These are phyloP conservation scores for Blepharisma undulans DNA, from an alignment of 169 alveolate genomes.

Conservation along the genomic window DNA sequence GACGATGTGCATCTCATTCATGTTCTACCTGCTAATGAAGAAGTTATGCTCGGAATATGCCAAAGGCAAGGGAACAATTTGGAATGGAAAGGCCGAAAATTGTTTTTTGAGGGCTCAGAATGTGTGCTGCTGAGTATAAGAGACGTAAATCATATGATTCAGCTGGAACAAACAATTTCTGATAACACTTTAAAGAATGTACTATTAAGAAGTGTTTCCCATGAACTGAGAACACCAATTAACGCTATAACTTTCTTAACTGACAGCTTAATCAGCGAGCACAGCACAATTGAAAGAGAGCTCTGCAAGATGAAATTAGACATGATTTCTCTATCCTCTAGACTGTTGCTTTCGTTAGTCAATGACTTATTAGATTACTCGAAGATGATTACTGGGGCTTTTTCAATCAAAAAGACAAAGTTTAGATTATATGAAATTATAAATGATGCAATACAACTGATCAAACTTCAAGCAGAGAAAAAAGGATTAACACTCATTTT, in stretches of 20 bases:
- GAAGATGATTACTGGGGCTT: not conserved
- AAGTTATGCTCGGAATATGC: not conserved
- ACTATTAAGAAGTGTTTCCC: slow-evolving; percentile 6
- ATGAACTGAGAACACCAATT: slow-evolving; percentile 22
- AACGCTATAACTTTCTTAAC: not conserved
- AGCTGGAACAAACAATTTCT: not conserved
- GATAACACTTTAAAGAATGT: not conserved
- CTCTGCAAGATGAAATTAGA: not conserved
- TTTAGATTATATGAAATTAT: not conserved
- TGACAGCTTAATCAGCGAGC: not conserved
- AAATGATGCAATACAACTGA: not conserved
- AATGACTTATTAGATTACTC: slow-evolving; percentile 35
- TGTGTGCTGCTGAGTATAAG: not conserved
- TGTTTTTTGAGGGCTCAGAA: not conserved
- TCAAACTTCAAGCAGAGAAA: not conserved
- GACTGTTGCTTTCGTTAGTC: not conserved
- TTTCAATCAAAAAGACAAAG: not conserved
- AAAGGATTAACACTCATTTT: not conserved
- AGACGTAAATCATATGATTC: not conserved
- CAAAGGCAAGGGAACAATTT: not conserved
- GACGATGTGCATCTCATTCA: not conserved
- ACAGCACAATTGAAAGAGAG: not conserved
- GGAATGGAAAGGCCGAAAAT: not conserved
- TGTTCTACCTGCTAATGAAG: not conserved
- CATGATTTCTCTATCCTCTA: not conserved